phyloP scores from a whole-genome alignment of 495 filamentous ascomycete genomes.

The Lentithecium fluviatile region DNA sequence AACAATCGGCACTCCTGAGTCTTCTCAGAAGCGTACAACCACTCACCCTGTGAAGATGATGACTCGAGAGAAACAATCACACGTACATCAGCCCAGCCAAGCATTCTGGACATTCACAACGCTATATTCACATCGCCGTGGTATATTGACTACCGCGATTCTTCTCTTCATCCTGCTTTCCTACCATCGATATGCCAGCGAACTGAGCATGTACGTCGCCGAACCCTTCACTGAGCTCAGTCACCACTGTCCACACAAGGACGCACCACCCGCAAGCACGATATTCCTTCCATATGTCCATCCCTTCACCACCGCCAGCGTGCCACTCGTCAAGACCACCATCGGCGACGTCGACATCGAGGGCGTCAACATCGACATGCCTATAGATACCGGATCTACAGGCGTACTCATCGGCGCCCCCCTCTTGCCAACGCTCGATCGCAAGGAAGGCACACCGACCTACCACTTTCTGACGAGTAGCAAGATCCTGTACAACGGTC shows the following conservation, averaged over 20 bases:
- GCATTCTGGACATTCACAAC: neutral
- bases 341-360: conserved; percentile 8
- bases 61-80: too few species aligned
- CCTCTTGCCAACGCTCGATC: conserved; percentile 11
- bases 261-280: neutral
- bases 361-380: conserved; percentile 15
- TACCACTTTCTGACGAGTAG: conserved; percentile 24
- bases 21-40: too few species aligned
- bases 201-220: too few species aligned
- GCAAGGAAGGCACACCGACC: neutral
- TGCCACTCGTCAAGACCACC: conserved; percentile 11
- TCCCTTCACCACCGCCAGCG: conserved; percentile 1
- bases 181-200: too few species aligned
- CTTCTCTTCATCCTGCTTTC: too few species aligned
- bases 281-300: conserved; percentile 24
- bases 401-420: conserved; percentile 28
- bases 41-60: too few species aligned
- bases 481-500: conserved; percentile 18
- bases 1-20: too few species aligned
- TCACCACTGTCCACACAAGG: too few species aligned
- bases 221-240: too few species aligned
- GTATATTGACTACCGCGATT: neutral
- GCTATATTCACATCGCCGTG: neutral
- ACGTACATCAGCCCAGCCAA: too few species aligned
- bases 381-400: conserved; percentile 29